These are phyloP conservation scores for Phytophthora lateralis DNA, from an alignment of 352 stramenopile species.

Conservation along the genomic window DNA sequence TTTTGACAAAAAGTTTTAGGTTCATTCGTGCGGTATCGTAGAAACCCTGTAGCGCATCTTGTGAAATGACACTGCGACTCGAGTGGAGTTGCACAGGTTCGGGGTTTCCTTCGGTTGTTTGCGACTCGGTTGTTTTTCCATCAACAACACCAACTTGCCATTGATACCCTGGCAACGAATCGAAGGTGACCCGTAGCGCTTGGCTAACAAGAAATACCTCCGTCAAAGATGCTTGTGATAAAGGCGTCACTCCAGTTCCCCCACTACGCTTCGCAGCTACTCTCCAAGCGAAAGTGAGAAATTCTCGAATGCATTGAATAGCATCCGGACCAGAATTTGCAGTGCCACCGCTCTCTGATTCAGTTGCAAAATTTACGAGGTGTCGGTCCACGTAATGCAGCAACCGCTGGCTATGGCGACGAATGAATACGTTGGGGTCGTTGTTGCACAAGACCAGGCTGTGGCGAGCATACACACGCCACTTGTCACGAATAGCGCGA, in stretches of 20 bases:
- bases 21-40: slow-evolving; percentile 32
- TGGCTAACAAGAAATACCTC: slow-evolving; percentile 53
- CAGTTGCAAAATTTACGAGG: slow-evolving; percentile 10
- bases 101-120: slow-evolving; percentile 4
- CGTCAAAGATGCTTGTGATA: slow-evolving; percentile 38
- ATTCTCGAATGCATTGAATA: slow-evolving; percentile 44
- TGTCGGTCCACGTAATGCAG: slow-evolving; percentile 27
- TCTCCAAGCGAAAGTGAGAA: slow-evolving; percentile 50
- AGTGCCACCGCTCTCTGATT: slow-evolving; percentile 1
- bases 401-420: slow-evolving; percentile 31
- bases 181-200: slow-evolving; percentile 29
- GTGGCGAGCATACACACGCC: slow-evolving; percentile 38
- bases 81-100: not conserved
- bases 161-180: slow-evolving; percentile 27
- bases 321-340: not conserved
- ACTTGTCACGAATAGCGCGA: slow-evolving; percentile 34
- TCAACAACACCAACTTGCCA: not conserved
- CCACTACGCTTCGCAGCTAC: slow-evolving; percentile 39
- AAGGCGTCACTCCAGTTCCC: not conserved
- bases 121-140: slow-evolving; percentile 3
- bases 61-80: not conserved
- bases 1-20: slow-evolving; percentile 3
- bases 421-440: slow-evolving; percentile 61
- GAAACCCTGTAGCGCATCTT: slow-evolving; percentile 28
- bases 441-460: slow-evolving; percentile 51